Percentiles rank a stretch among this genome's conserved stretches.
Conservation (phyloP, 352 stramenopile genomes). For the Globisporangium camurandrum region DNA sequence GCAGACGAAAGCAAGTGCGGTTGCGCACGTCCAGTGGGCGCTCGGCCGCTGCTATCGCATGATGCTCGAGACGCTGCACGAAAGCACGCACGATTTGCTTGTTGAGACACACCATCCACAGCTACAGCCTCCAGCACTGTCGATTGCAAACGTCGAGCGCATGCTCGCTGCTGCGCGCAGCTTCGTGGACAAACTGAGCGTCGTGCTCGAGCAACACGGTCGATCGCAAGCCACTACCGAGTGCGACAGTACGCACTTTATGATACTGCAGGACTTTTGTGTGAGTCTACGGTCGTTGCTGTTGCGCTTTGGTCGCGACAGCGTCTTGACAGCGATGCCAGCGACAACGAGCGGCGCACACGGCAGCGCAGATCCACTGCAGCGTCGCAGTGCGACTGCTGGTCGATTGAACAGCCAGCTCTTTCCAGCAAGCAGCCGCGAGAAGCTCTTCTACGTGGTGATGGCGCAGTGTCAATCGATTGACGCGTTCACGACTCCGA, state of each 20-base stretch:
- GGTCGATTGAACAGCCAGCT: too few relatives aligned
- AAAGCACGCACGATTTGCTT: too few relatives aligned
- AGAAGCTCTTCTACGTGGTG: slow-evolving; percentile 27
- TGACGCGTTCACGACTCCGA: slow-evolving; percentile 20
- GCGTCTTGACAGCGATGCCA: neutral
- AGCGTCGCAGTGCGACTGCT: too few relatives aligned
- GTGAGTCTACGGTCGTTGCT: slow-evolving; percentile 21
- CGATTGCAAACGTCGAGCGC: slow-evolving; percentile 3
- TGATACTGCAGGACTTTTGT: slow-evolving; percentile 68
- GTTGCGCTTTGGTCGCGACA: neutral
- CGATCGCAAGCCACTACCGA: slow-evolving; percentile 4
- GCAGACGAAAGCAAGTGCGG: slow-evolving; percentile 3
- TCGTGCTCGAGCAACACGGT: slow-evolving; percentile 12
- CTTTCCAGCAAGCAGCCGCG: slow-evolving; percentile 7
- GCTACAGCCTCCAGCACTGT: too few relatives aligned
- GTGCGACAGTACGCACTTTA: slow-evolving; percentile 25
- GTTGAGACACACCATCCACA: too few relatives aligned
- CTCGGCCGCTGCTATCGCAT: slow-evolving; percentile 46
- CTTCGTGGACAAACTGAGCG: slow-evolving; percentile 24
- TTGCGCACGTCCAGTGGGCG: slow-evolving; percentile 46
- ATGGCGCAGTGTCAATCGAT: slow-evolving; percentile 40
- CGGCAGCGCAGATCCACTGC: neutral
- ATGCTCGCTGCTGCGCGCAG: slow-evolving; percentile 12
- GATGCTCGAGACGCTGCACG: slow-evolving; percentile 32
- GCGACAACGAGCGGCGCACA: neutral